These are phyloP conservation scores for Naegleria lovaniensis DNA, from an alignment of 208 protist genomes.

Conservation along the genomic window DNA sequence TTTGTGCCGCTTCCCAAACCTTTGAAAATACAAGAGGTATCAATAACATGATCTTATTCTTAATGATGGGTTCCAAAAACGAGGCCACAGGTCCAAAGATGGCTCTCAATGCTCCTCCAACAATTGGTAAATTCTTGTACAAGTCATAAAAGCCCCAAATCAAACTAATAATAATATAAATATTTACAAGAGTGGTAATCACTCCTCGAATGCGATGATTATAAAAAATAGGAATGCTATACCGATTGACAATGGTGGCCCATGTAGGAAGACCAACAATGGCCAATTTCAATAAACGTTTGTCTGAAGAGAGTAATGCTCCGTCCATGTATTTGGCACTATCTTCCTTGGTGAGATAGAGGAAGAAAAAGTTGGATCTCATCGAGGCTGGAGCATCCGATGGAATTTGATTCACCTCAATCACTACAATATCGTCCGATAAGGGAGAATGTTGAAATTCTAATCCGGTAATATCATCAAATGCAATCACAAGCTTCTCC, in stretches of 20 bases:
- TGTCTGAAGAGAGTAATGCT: not conserved
- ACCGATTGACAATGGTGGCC: slow-evolving; percentile 10
- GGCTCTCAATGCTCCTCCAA: not conserved
- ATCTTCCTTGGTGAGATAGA: not conserved
- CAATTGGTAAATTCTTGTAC: slow-evolving; percentile 27
- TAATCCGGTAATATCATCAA: not conserved
- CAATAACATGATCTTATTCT: not conserved
- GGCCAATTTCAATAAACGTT: slow-evolving; percentile 1
- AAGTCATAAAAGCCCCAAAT: slow-evolving; percentile 28
- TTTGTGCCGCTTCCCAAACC: not conserved
- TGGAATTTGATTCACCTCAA: not conserved
- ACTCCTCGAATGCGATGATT: not conserved
- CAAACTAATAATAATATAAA: slow-evolving; percentile 18
- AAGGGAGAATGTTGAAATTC: slow-evolving; percentile 2
- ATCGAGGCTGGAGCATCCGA: not conserved
- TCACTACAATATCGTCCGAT: not conserved
- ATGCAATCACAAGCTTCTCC: not conserved
- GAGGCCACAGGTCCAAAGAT: not conserved
- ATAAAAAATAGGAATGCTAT: slow-evolving; percentile 13
- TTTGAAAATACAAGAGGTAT: not conserved
- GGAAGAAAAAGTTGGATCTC: not conserved
- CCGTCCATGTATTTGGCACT: not conserved
- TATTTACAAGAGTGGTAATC: slow-evolving; percentile 3
- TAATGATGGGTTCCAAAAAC: not conserved
- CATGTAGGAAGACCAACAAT: not conserved